Conservation (phyloP, 2,329 filamentous ascomycete genomes). For the Aureobasidium sp. region DNA sequence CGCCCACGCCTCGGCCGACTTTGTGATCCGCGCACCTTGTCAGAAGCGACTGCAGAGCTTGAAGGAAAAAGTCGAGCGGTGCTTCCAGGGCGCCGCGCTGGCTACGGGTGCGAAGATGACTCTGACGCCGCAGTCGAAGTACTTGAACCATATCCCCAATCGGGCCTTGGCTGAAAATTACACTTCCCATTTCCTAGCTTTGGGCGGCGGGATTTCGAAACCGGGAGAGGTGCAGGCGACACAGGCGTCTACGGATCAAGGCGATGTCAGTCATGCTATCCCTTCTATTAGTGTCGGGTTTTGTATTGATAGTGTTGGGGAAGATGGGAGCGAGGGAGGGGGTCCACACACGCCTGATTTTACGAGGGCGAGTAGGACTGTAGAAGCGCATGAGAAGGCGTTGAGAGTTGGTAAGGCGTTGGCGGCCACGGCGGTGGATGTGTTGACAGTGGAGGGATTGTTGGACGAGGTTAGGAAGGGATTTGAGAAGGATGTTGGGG, state of each 20-base stretch:
- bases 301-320: constrained; percentile 33
- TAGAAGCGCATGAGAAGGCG: constrained; percentile 30
- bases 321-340: constrained; percentile 27
- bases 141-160: constrained; percentile 52
- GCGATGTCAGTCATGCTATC: constrained; percentile 52
- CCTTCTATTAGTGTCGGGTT: constrained; percentile 50
- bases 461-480: constrained; percentile 25
- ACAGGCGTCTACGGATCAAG: constrained; percentile 54
- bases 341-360: constrained; percentile 38
- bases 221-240: constrained; percentile 33
- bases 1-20: constrained; percentile 32
- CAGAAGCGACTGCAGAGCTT: constrained; percentile 28
- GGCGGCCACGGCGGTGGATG: constrained; percentile 33
- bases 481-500: constrained; percentile 20
- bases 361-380: constrained; percentile 31
- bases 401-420: constrained; percentile 32
- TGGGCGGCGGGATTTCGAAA: no score
- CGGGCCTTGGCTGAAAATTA: constrained; percentile 35
- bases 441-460: constrained; percentile 25
- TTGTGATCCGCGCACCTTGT: constrained; percentile 32
- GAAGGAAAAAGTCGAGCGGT: constrained; percentile 30
- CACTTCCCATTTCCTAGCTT: constrained; percentile 26
- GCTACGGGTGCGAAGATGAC: constrained; percentile 46
- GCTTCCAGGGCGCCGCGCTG: constrained; percentile 43
- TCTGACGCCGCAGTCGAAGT: constrained; percentile 38